These are phyloP conservation scores for Vanderwaltozyma yarrowii DNA, from an alignment of 805 yeast species.

Conservation along the genomic window DNA sequence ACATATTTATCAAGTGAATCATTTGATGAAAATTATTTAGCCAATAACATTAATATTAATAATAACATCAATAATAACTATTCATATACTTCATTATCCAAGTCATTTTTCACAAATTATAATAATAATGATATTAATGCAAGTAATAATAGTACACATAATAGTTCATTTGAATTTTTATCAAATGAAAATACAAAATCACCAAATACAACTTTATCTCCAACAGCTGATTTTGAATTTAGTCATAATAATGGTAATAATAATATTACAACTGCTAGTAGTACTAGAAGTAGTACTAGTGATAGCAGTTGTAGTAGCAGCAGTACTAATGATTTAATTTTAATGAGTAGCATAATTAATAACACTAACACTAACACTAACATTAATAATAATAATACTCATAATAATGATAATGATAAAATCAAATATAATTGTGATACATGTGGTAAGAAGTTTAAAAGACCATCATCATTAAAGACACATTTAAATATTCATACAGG, in stretches of 20 bases:
- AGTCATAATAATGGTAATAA: no score
- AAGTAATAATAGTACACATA: no score
- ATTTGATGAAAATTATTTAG: not conserved
- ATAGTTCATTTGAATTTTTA: not conserved
- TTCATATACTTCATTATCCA: not conserved
- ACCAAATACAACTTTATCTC: not conserved
- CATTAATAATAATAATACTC: not conserved
- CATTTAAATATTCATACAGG: slow-evolving; percentile 82
- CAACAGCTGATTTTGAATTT: not conserved
- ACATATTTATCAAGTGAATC: not conserved
- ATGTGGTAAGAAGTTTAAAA: slow-evolving; percentile 72
- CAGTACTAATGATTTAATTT: no score
- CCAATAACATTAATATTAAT: not conserved
- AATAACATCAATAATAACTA: not conserved
- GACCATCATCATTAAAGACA: slow-evolving; percentile 78
- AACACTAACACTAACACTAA: no score
- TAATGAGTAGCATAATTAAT: no score
- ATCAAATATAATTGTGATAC: slow-evolving; percentile 44
- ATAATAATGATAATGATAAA: slow-evolving; percentile 2
- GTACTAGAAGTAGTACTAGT: no score
- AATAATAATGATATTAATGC: not conserved
- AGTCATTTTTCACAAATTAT: not conserved
- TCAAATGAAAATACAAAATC: not conserved
- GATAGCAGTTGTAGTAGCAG: no score
- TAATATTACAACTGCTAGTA: no score